Percentiles rank a stretch among this genome's conserved stretches.
Conservation (phyloP, 208 protist species). For the Chromosphaera perkinsii region DNA sequence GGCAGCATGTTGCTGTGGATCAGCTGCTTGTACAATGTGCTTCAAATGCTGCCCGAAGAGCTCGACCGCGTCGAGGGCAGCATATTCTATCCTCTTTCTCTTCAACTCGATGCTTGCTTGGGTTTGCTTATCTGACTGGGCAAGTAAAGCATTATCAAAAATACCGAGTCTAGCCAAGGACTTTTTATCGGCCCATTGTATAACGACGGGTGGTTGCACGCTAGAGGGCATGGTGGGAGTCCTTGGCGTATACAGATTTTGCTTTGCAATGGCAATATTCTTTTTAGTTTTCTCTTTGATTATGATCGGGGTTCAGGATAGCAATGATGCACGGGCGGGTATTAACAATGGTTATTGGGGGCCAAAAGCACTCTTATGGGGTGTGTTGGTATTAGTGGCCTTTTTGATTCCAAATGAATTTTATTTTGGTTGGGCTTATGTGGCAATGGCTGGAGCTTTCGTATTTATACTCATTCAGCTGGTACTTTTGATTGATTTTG, state of each 20-base stretch:
- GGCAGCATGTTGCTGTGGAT: conserved; percentile 13
- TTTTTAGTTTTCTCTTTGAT: conserved; percentile 9
- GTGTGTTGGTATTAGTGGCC: conserved; percentile 1
- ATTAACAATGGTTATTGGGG: conserved; percentile 37
- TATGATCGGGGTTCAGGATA: conserved; percentile 20
- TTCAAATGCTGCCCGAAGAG: conserved; percentile 7
- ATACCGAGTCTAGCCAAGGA: not conserved
- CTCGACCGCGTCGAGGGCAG: conserved; percentile 25
- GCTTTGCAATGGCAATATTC: conserved; percentile 23
- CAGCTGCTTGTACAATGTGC: conserved; percentile 20
- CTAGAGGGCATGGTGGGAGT: conserved; percentile 6
- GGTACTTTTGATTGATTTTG: conserved; percentile 39
- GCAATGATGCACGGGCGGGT: conserved; percentile 10
- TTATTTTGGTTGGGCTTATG: conserved; percentile 6
- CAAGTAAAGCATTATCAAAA: not conserved
- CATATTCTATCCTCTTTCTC: conserved; percentile 34
- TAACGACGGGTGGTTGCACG: not conserved
- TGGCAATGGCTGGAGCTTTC: conserved; percentile 24
- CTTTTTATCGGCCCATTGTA: conserved; percentile 15
- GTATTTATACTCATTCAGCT: conserved; percentile 40
- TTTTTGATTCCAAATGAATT: conserved; percentile 40
- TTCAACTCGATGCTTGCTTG: conserved; percentile 16
- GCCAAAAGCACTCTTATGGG: conserved; percentile 14
- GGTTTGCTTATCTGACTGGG: conserved; percentile 28
- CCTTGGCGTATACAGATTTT: conserved; percentile 29